Conservation (phyloP, 2,329 filamentous ascomycete species). For the Acarospora socialis region DNA sequence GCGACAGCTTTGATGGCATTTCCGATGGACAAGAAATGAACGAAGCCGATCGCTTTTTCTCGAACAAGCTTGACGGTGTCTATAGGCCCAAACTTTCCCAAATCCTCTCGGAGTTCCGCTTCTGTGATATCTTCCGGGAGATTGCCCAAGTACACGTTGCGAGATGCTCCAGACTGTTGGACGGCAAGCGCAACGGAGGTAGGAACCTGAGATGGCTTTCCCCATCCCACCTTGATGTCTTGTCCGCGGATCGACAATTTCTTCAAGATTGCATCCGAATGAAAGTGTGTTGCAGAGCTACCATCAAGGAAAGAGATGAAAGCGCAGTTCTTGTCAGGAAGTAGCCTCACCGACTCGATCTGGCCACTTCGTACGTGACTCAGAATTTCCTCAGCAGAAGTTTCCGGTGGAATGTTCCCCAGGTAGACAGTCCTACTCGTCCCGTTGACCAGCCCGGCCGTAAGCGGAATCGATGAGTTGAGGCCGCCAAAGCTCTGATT, state of each 20-base stretch:
- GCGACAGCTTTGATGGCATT: constrained; percentile 97
- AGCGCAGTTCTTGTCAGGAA: constrained; percentile 98
- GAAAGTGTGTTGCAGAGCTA: constrained; percentile 95
- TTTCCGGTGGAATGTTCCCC: constrained; percentile 97
- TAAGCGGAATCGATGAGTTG: constrained; percentile 60
- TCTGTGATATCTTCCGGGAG: constrained; percentile 79
- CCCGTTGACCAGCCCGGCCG: constrained; percentile 61
- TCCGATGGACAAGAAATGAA: constrained; percentile 93
- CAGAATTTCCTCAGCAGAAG: constrained; percentile 88
- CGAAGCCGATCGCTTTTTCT: constrained; percentile 95
- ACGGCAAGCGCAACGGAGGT: constrained; percentile 95
- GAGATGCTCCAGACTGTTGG: constrained; percentile 89
- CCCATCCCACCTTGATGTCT: constrained; percentile 99
- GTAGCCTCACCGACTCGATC: constrained; percentile 93
- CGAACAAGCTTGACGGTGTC: constrained; percentile 96
- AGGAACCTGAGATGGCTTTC: constrained; percentile 93
- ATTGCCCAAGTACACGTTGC: constrained; percentile 94
- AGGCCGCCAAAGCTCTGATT: constrained; percentile 48
- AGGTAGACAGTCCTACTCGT: constrained; percentile 95
- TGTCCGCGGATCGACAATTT: constrained; percentile 97
- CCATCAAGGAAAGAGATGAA: constrained; percentile 99
- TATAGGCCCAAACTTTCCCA: constrained; percentile 91
- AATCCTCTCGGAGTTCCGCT: constrained; percentile 83
- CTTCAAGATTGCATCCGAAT: constrained; percentile 98
- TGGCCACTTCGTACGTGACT: constrained; percentile 93